Conservation (phyloP, 1,284 basidiomycete species). For the Boletus sp. region DNA sequence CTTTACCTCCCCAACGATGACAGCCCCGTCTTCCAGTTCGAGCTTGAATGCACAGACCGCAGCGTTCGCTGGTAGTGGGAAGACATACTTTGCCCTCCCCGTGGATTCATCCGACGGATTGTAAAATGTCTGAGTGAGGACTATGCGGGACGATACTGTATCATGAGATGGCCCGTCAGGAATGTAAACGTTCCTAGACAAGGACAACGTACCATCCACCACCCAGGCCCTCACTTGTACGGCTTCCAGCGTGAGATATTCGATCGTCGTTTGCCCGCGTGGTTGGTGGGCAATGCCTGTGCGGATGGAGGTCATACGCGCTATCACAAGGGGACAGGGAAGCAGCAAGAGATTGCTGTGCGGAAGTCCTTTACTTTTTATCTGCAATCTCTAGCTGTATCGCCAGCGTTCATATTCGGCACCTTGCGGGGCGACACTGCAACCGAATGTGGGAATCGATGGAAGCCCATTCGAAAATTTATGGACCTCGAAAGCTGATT, state of each 20-base stretch:
- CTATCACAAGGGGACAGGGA: background rate
- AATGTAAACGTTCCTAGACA: slow-evolving; percentile 4
- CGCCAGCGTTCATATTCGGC: background rate
- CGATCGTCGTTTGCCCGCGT: slow-evolving; percentile 26
- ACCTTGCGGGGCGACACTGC: slow-evolving; percentile 8
- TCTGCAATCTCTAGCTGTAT: slow-evolving; percentile 18
- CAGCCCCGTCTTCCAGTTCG: slow-evolving; percentile 43
- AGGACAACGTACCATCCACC: slow-evolving; percentile 47
- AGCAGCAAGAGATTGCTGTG: slow-evolving; percentile 11
- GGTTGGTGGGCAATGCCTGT: slow-evolving; percentile 46
- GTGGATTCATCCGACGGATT: slow-evolving; percentile 46
- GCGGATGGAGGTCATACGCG: slow-evolving; percentile 22
- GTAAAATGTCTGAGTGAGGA: slow-evolving; percentile 51
- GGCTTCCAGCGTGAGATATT: slow-evolving; percentile 48
- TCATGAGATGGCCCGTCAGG: background rate
- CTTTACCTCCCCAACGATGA: slow-evolving; percentile 52
- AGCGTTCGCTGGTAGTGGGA: slow-evolving; percentile 60
- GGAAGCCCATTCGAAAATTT: background rate
- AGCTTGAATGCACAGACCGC: slow-evolving; percentile 56
- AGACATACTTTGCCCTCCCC: slow-evolving; percentile 54
- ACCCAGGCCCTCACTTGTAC: slow-evolving; percentile 46
- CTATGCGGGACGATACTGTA: slow-evolving; percentile 54
- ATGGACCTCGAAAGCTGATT: slow-evolving; percentile 3
- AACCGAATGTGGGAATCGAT: slow-evolving; percentile 12
- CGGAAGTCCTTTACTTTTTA: slow-evolving; percentile 18